These are phyloP conservation scores for Paraurostyla sp. DNA, from an alignment of 73 alveolate genomes.

Conservation along the genomic window DNA sequence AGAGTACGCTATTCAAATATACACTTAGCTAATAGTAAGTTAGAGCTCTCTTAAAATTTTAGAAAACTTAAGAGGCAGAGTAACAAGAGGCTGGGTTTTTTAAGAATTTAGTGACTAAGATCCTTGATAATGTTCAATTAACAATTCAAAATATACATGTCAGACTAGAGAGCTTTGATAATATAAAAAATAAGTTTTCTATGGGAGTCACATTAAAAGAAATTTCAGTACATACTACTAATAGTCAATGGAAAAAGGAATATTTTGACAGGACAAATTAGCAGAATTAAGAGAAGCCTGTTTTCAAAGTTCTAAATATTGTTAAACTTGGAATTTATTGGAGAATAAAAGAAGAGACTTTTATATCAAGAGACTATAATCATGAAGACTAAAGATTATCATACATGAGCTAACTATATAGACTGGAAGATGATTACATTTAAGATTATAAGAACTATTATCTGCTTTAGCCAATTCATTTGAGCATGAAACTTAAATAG, in stretches of 20 bases:
- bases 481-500: constrained; percentile 27
- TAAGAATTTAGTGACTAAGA: constrained; percentile 50
- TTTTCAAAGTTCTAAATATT: constrained; percentile 65
- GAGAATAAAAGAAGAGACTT: constrained; percentile 55
- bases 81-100: constrained; percentile 63
- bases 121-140: constrained; percentile 70
- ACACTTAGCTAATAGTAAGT: constrained; percentile 29
- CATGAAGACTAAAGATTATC: background rate
- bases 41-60: background rate
- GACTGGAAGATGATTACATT: background rate
- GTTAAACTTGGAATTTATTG: constrained; percentile 69
- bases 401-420: background rate
- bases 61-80: constrained; percentile 61
- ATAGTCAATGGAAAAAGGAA: constrained; percentile 54
- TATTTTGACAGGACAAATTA: constrained; percentile 62
- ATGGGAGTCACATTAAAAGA: constrained; percentile 75
- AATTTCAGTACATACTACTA: constrained; percentile 64
- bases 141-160: constrained; percentile 69
- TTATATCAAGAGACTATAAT: background rate
- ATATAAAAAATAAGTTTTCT: constrained; percentile 55
- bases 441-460: constrained; percentile 33
- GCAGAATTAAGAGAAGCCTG: constrained; percentile 62
- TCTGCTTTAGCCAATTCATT: constrained; percentile 33
- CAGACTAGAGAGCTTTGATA: constrained; percentile 51
- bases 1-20: constrained; percentile 19